These are phyloP conservation scores for Coemansia sp. DNA, from an alignment of 192 early-diverging fungal genomes.

Conservation along the genomic window DNA sequence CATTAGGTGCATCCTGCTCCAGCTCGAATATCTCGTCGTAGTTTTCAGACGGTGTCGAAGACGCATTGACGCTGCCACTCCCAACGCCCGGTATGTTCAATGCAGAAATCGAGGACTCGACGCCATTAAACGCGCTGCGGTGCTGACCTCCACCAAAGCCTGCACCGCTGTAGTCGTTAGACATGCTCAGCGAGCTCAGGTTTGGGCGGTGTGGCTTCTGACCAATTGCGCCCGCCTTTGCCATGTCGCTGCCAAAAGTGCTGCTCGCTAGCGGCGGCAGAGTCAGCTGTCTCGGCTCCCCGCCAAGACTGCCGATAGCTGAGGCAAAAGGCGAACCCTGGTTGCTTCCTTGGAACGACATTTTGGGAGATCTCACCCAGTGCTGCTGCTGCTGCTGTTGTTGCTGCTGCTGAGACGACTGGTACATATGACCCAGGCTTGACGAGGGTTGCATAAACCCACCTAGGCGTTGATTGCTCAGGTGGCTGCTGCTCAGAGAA, in stretches of 20 bases:
- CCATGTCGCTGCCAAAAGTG: constrained; percentile 13
- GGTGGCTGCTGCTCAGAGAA: constrained; percentile 14
- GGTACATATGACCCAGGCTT: constrained; percentile 16
- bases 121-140: constrained; percentile 16
- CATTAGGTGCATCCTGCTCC: constrained; percentile 29
- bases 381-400: constrained; percentile 16
- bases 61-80: constrained; percentile 27
- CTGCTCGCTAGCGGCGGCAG: constrained; percentile 8
- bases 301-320: constrained; percentile 21
- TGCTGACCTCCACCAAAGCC: constrained; percentile 3
- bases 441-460: constrained; percentile 18
- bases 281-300: constrained; percentile 6
- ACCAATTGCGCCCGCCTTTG: constrained; percentile 32
- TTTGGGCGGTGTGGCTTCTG: constrained; percentile 12
- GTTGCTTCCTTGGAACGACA: constrained; percentile 10
- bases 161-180: neutral
- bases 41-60: constrained; percentile 43
- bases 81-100: constrained; percentile 2
- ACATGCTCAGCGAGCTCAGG: constrained; percentile 5
- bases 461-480: neutral
- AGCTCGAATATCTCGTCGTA: constrained; percentile 52
- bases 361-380: constrained; percentile 19
- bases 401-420: neutral
- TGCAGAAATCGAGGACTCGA: constrained; percentile 17
- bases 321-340: constrained; percentile 31